phyloP scores from a whole-genome alignment of 1,284 basidiomycete genomes.

The Irpex sp. region DNA sequence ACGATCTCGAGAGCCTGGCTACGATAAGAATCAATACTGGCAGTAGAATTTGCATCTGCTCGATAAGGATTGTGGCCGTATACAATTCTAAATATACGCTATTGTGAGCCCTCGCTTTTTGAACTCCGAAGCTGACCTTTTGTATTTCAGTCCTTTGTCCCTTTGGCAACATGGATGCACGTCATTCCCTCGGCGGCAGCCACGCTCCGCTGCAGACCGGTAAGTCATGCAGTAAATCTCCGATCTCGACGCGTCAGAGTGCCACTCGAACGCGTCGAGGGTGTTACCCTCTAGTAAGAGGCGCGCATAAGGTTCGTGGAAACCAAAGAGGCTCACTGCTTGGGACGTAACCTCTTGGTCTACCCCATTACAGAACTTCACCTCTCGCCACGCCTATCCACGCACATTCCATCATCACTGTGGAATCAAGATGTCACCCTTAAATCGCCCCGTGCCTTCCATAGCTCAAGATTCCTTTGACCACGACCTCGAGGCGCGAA shows the following conservation, averaged over 20 bases:
- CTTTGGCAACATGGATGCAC: slow-evolving; percentile 1
- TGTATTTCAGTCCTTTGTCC: neutral
- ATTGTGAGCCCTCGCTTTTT: slow-evolving; percentile 3
- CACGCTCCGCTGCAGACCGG: too few species aligned
- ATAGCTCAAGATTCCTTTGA: slow-evolving; percentile 18
- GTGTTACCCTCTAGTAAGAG: neutral
- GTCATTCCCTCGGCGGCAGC: neutral
- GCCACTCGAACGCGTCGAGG: neutral
- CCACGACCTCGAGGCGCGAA: slow-evolving; percentile 32
- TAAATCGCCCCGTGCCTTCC: neutral
- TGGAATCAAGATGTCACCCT: too few species aligned
- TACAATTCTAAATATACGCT: too few species aligned
- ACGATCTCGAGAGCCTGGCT: neutral
- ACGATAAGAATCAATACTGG: neutral
- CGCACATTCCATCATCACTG: too few species aligned
- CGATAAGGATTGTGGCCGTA: too few species aligned
- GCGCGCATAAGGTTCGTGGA: too few species aligned
- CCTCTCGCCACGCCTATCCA: too few species aligned
- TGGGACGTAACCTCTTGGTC: too few species aligned
- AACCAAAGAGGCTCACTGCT: too few species aligned
- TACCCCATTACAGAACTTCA: too few species aligned
- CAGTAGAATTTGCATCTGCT: too few species aligned
- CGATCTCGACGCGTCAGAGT: neutral
- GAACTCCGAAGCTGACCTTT: neutral
- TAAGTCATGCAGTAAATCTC: too few species aligned